Percentiles rank a stretch among this genome's conserved stretches.
phyloP scores from a whole-genome alignment of 2,329 filamentous ascomycete species.

The Endocalyx cinctus region DNA sequence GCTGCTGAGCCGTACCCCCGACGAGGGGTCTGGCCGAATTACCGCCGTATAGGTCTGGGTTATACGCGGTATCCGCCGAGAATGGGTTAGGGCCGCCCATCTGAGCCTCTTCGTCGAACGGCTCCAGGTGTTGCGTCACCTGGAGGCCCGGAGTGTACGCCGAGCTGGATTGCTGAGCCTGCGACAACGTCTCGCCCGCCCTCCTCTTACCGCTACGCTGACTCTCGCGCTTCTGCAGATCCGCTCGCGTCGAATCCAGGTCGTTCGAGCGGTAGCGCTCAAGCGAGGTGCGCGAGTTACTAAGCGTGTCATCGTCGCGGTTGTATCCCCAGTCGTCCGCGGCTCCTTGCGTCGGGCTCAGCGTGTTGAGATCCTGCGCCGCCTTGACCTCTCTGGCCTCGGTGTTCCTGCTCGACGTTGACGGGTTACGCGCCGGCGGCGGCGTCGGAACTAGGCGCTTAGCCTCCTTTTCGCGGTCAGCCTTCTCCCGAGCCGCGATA shows the following conservation, averaged over 20 bases:
- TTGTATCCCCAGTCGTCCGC: conserved; percentile 35
- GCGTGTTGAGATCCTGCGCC: conserved; percentile 39
- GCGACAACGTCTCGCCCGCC: conserved; percentile 24
- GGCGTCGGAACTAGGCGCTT: conserved; percentile 61
- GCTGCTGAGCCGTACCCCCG: too few relatives aligned
- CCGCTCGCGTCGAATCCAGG: conserved; percentile 24
- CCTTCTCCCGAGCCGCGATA: conserved; percentile 55
- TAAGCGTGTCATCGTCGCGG: conserved; percentile 31
- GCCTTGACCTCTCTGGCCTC: conserved; percentile 39
- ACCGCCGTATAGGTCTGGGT: not conserved
- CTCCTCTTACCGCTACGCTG: conserved; percentile 25
- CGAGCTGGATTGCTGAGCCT: conserved; percentile 8
- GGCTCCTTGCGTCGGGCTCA: conserved; percentile 28
- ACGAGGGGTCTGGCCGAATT: too few relatives aligned
- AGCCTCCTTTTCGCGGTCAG: conserved; percentile 56
- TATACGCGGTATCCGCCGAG: conserved; percentile 8
- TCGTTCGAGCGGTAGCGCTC: conserved; percentile 34
- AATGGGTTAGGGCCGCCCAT: conserved; percentile 22
- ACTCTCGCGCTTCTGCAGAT: conserved; percentile 22
- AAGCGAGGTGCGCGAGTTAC: conserved; percentile 24
- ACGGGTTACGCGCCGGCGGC: conserved; percentile 17
- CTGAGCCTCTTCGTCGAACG: conserved; percentile 28
- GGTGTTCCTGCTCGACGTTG: conserved; percentile 15
- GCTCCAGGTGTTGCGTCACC: conserved; percentile 22
- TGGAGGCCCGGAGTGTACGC: conserved; percentile 22